Evolutionary conservation across 1,284 basidiomycete genomes (phyloP).

Genomic region (Leccinum subspadiceum): DNA sequence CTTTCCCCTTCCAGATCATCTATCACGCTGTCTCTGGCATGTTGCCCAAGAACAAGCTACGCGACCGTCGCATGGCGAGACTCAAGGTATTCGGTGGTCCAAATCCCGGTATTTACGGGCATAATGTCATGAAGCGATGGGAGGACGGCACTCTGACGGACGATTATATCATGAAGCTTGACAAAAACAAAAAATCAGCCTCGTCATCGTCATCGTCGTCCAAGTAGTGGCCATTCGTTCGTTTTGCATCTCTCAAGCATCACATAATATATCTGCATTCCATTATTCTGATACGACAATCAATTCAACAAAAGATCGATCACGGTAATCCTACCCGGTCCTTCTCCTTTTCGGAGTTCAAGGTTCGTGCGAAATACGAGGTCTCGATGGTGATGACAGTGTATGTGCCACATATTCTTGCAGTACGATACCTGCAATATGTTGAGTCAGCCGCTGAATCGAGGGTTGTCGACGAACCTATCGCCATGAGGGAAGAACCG

Average conservation of each 20-base stretch:
- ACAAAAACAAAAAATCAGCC: constrained; percentile 16
- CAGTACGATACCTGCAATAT: constrained; percentile 55
- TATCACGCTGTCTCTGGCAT: constrained; percentile 95
- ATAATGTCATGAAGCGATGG: constrained; percentile 72
- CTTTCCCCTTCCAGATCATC: constrained; percentile 67
- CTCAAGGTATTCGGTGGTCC: constrained; percentile 82
- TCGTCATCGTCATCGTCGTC: constrained; percentile 10
- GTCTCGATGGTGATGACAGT: constrained; percentile 9
- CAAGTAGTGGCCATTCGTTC: constrained; percentile 9
- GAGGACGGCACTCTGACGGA: constrained; percentile 68
- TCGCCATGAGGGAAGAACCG: constrained; percentile 66
- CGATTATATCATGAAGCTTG: constrained; percentile 42
- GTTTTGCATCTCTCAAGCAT: constrained; percentile 1
- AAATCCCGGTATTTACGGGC: constrained; percentile 65
- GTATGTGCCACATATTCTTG: constrained; percentile 56
- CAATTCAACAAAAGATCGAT: neutral
- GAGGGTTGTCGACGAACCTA: constrained; percentile 45
- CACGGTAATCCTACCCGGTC: neutral
- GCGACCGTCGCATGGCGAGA: constrained; percentile 80
- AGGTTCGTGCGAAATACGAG: constrained; percentile 1
- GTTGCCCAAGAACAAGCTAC: constrained; percentile 94
- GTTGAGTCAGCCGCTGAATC: constrained; percentile 8
- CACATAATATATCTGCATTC: constrained; percentile 11
- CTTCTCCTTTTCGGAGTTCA: constrained; percentile 8
- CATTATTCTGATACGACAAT: neutral